Evolutionary conservation across 768 basidiomycete species (phyloP).

Genomic region (Tremella mesenterica): DNA sequence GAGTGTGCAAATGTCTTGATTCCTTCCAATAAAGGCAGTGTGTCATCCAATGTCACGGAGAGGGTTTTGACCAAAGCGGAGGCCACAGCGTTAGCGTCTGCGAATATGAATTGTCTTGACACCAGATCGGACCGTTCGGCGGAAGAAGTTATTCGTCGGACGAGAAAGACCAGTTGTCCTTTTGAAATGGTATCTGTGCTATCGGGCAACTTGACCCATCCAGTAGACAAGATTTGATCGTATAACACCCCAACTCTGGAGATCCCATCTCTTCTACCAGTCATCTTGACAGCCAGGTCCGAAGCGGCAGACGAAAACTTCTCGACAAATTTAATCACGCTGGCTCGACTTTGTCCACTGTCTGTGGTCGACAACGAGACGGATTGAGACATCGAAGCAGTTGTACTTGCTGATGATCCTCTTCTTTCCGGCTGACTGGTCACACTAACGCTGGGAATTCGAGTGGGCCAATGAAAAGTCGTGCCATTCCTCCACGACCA

Average conservation of each 20-base stretch:
- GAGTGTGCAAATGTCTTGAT: slow-evolving; percentile 34
- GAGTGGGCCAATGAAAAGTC: not conserved
- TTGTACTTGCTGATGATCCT: slow-evolving; percentile 24
- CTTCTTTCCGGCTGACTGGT: slow-evolving; percentile 23
- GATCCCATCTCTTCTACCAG: slow-evolving; percentile 32
- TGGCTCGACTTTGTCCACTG: slow-evolving; percentile 8
- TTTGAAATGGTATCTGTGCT: slow-evolving; percentile 40
- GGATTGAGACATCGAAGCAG: slow-evolving; percentile 12
- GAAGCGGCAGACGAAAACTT: slow-evolving; percentile 32
- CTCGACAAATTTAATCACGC: slow-evolving; percentile 40
- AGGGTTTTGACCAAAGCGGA: slow-evolving; percentile 35
- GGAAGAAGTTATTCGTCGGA: slow-evolving; percentile 31
- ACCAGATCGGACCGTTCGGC: slow-evolving; percentile 35
- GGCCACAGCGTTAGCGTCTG: slow-evolving; percentile 38
- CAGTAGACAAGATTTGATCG: slow-evolving; percentile 44
- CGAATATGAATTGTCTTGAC: slow-evolving; percentile 42
- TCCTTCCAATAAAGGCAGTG: slow-evolving; percentile 34
- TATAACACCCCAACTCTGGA: slow-evolving; percentile 42
- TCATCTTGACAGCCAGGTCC: slow-evolving; percentile 32
- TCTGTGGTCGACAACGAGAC: slow-evolving; percentile 3
- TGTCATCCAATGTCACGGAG: slow-evolving; percentile 38
- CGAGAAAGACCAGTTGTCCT: slow-evolving; percentile 45
- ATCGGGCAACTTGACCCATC: slow-evolving; percentile 35
- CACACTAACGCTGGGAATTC: slow-evolving; percentile 4
- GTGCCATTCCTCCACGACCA: slow-evolving; percentile 42